Percentiles rank a stretch among this genome's conserved stretches.
These are phyloP conservation scores for Fraxinus sp. DNA, from an alignment of 305 asterid species.

Conservation along the genomic window DNA sequence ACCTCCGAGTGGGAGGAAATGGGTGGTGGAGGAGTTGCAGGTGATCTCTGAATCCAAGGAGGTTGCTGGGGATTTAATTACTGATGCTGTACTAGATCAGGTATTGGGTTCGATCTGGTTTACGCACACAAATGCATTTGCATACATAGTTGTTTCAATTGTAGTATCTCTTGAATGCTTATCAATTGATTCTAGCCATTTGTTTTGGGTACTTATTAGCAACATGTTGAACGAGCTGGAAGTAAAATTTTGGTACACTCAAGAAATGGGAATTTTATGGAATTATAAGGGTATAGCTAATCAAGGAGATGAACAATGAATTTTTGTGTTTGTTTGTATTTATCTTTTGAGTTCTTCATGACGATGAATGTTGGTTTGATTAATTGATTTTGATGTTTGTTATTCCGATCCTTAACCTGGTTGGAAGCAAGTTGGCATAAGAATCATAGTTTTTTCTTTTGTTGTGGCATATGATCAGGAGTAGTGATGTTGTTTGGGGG, in stretches of 20 bases:
- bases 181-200: not conserved
- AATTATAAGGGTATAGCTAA: slow-evolving; percentile 12
- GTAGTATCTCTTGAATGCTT: not conserved
- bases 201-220: not conserved
- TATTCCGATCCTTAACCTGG: not conserved
- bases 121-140: not conserved
- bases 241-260: not conserved
- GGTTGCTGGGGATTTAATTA: slow-evolving; percentile 86
- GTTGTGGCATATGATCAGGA: not conserved
- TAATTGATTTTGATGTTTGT: not conserved
- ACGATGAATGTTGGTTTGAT: not conserved
- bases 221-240: not conserved
- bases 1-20: slow-evolving; percentile 72
- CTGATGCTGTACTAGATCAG: slow-evolving; percentile 90
- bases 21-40: slow-evolving; percentile 87
- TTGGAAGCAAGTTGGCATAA: not conserved
- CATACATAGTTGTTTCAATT: not conserved
- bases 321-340: not conserved
- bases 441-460: not conserved
- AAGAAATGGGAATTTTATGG: not conserved
- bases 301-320: not conserved
- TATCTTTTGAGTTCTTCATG: not conserved
- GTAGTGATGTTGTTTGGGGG: not conserved
- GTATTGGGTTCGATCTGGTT: slow-evolving; percentile 28
- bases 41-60: slow-evolving; percentile 87